phyloP scores from a whole-genome alignment of 2,329 filamentous ascomycete genomes.

The Conoideocrella luteorostrata region DNA sequence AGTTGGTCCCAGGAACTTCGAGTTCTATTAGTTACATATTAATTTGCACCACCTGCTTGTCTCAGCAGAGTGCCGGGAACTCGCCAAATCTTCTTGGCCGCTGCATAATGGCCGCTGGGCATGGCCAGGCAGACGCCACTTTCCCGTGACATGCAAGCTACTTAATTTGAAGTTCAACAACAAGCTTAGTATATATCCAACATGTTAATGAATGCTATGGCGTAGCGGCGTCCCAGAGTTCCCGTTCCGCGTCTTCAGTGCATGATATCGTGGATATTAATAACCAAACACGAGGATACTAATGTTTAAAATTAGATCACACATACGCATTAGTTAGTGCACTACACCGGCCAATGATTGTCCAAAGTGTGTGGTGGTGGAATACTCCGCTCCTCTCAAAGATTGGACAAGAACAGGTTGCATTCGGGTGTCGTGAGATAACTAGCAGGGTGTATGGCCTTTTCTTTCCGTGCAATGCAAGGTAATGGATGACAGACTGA shows the following conservation, averaged over 20 bases:
- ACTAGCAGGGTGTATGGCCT: too few relatives aligned
- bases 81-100: constrained; percentile 6
- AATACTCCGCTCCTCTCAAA: too few relatives aligned
- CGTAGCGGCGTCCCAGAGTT: not conserved
- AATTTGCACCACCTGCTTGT: too few relatives aligned
- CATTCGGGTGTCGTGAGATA: too few relatives aligned
- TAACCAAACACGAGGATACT: not conserved
- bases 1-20: too few relatives aligned
- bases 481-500: too few relatives aligned
- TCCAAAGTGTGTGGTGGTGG: too few relatives aligned
- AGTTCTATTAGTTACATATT: too few relatives aligned
- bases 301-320: not conserved
- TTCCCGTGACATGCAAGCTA: not conserved
- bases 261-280: not conserved
- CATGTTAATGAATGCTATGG: too few relatives aligned
- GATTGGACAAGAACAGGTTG: too few relatives aligned
- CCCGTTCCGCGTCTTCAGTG: not conserved
- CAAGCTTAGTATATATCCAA: too few relatives aligned
- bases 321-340: not conserved
- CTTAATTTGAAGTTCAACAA: not conserved
- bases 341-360: not conserved
- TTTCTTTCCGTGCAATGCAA: too few relatives aligned
- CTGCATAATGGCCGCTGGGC: not conserved
- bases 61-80: constrained; percentile 4
- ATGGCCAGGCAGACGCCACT: not conserved